Base-by-base conservation (phyloP, 2,329 filamentous ascomycete genomes). In the Tricladium varicosporioides region DNA sequence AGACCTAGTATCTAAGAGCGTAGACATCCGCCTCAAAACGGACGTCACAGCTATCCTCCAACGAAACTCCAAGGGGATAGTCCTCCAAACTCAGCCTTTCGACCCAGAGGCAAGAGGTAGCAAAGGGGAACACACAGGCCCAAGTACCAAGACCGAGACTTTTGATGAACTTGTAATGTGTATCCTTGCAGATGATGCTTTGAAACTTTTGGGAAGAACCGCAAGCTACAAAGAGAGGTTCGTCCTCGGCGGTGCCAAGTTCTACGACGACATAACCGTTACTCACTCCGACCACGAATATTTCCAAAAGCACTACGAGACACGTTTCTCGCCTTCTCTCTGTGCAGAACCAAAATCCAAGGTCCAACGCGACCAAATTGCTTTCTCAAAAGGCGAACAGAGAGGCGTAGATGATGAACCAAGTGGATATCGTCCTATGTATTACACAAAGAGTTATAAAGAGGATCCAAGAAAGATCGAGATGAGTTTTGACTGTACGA, bases 401-500 rank as follows among this genome's bases (percentile, higher is more conserved):
- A 74, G 79, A 58, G 69, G 79, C 78, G 36, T 81, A 83, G 68
- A 83, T 76, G 78, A 68, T 27, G 79, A 78, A 11, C 71, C 75
- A 45, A 74, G 76, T 54, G 73, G 73, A 16, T 87, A 83, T 74
- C 76, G 78, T 50, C 83, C 84, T 51, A 87, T 87, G 84, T 87
- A 87, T 72, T 80, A 81, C 66, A 87, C 83, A 62, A 82, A 85
- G 54, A 80, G 78, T 52, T 87, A 87, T 67, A 71, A 75, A 0
- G 58, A 78, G 13, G 79, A 86, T 63, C 75, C 77, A 1, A 79
- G 74, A 2, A 81, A 84, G 65, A 80, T 87, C 7, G 84, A 87
- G 68, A 87, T 87, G 84, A 86, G 81, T 56, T 91, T 90, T 71
- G 86, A 91, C 70, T 88, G 85, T 73, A 87, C 84, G 40, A 88